Percentiles rank a stretch among this genome's conserved stretches.
Evolutionary conservation across 2,329 filamentous ascomycete species (phyloP).

Genomic region (Colletotrichum sp.): DNA sequence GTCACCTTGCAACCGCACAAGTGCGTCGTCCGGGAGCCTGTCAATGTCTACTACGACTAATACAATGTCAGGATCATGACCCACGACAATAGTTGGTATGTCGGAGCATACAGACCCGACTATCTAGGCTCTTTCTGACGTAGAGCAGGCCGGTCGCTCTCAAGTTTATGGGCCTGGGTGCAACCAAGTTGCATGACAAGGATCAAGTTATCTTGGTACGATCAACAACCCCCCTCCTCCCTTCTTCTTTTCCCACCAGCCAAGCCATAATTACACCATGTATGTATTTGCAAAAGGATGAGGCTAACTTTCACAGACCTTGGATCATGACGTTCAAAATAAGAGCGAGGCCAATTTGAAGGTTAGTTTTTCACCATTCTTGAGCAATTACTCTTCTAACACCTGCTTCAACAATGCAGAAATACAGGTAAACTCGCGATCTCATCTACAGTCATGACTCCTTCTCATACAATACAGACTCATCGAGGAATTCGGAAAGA

Average conservation of each 20-base stretch:
- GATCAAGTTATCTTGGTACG: constrained; percentile 73
- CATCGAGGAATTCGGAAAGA: constrained; percentile 82
- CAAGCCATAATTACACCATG: fast-evolving
- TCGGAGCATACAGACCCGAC: constrained; percentile 41
- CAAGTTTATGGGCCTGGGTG: constrained; percentile 31
- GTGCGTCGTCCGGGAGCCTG: constrained; percentile 30
- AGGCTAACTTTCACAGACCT: constrained; percentile 45
- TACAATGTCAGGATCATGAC: constrained; percentile 62
- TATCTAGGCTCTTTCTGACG: background rate
- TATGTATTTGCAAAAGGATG: too few relatives aligned
- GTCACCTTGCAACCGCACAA: constrained; percentile 70
- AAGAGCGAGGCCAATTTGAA: constrained; percentile 70
- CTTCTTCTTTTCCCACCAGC: background rate
- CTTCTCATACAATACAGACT: constrained; percentile 76
- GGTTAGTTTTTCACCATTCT: fast-evolving
- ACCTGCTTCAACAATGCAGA: background rate
- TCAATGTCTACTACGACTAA: constrained; percentile 41
- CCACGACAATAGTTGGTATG: constrained; percentile 83
- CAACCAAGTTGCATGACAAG: constrained; percentile 72
- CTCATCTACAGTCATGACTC: fast-evolving
- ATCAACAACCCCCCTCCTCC: fast-evolving
- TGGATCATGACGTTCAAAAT: constrained; percentile 92
- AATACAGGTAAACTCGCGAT: background rate
- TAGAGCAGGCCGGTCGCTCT: background rate
- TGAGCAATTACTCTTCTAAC: background rate